These are phyloP conservation scores for Lavandula angustifolia DNA, from an alignment of 257 asterid species.

Conservation along the genomic window DNA sequence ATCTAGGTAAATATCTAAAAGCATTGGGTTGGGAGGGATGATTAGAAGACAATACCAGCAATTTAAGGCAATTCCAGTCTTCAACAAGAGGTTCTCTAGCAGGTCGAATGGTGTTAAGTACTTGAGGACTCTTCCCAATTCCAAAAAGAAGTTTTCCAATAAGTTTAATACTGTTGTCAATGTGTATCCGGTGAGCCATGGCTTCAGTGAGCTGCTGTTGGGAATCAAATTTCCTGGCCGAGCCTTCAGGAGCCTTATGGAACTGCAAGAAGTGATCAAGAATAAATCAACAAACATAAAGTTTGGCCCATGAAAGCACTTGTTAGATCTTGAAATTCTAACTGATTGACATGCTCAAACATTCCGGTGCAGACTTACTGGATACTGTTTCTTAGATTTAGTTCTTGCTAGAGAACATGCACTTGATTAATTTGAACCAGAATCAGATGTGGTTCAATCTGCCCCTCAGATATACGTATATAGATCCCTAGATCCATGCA, in stretches of 20 bases:
- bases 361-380: background rate
- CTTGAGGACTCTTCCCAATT: constrained; percentile 61
- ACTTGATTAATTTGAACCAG: background rate
- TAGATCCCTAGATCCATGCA: too few species aligned
- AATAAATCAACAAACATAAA: background rate
- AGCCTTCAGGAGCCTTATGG: constrained; percentile 81
- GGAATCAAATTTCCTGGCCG: constrained; percentile 73
- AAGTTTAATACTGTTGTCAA: constrained; percentile 67
- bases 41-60: constrained; percentile 46
- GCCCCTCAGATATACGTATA: too few species aligned
- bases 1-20: background rate
- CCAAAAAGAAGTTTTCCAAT: constrained; percentile 87
- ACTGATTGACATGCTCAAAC: background rate
- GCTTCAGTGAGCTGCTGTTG: constrained; percentile 81
- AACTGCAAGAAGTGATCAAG: constrained; percentile 35
- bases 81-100: constrained; percentile 82
- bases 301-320: background rate
- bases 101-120: constrained; percentile 58
- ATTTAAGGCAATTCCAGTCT: constrained; percentile 90
- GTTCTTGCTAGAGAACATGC: background rate
- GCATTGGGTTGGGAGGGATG: background rate
- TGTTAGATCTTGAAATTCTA: background rate
- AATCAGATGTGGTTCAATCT: background rate
- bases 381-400: background rate
- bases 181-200: constrained; percentile 78